Base-by-base conservation (phyloP, 2,329 filamentous ascomycete genomes). In the Aspergillus brasiliensis region DNA sequence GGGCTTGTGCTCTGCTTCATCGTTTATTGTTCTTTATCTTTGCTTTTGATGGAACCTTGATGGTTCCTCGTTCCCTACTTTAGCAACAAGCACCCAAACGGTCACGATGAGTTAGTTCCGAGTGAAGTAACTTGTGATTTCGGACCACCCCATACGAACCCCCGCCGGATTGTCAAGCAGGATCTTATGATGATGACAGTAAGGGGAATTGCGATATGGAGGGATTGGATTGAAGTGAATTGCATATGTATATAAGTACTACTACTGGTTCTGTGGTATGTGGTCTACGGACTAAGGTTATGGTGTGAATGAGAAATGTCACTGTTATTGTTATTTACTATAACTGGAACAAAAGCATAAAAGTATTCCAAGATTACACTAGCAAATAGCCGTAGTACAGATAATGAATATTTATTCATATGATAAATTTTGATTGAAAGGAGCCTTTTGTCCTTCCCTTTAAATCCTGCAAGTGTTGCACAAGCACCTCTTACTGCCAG, bases 111-210 rank as follows among this genome's bases (percentile, higher is more conserved):
- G 15, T 48, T 48, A 2, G 11, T 13, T n/a, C 21, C 44, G 21
- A 21, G 25, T 8, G 46, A 25, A 34, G 31, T 34, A 3, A 34
- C 11, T 11, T 13, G 31, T 5, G n/a, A n/a, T 13, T 13, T 34
- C 11, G 4, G 11, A 52, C 46, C 17, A 31, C 44, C 46, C 44
- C 34, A 40, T 51, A 25, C 49, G 19, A 34, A 37, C 55, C 57
- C 56, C 59, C 28, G 40, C 48, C 52, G 40, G 42, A 51, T 51
- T 57, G 57, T 62, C 53, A 42, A 51, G 60, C 57, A 52, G 60
- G 57, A 57, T 40, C 49, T 28, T 34, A 34, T 34, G 31, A 48
- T 48, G 13, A 48, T 62, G 60, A 57, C 56, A 54, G 40, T 42
- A 54, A n/a, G 31, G 48, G 48, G 21, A 38, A 11, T 28, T 42